Evolutionary conservation across 257 asterid genomes (phyloP).

Genomic region (Jacaranda mimosifolia): DNA sequence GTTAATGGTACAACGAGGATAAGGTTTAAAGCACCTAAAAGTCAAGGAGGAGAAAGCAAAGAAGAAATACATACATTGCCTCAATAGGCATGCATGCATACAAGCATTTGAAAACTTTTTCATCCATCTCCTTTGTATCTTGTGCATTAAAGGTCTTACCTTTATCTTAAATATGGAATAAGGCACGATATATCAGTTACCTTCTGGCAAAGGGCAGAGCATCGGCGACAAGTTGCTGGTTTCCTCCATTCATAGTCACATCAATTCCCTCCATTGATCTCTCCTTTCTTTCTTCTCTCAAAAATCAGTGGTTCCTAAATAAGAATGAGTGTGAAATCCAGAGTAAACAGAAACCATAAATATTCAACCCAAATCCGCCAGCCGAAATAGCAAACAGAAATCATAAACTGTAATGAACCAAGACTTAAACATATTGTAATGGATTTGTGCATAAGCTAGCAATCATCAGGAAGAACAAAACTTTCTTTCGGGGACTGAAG

Average conservation of each 20-base stretch:
- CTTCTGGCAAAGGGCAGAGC: slow-evolving; percentile 62
- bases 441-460: background rate
- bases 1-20: slow-evolving; percentile 60
- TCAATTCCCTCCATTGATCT: slow-evolving; percentile 32
- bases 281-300: slow-evolving; percentile 33
- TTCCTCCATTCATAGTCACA: slow-evolving; percentile 40
- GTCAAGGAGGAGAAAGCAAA: slow-evolving; percentile 19
- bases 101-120: background rate
- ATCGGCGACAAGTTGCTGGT: slow-evolving; percentile 44
- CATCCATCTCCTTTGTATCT: background rate
- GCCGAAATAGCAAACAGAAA: background rate
- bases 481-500: background rate
- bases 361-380: background rate
- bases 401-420: background rate
- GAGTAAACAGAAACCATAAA: too few relatives aligned
- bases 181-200: slow-evolving; percentile 35
- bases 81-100: background rate
- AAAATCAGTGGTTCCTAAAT: background rate
- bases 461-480: background rate
- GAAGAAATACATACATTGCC: background rate
- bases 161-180: background rate
- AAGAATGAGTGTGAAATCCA: background rate
- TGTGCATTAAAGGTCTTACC: background rate
- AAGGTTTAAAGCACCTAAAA: slow-evolving; percentile 76
- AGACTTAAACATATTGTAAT: too few relatives aligned